Evolutionary conservation across 225 moss, liverwort and hornwort species (phyloP).

Genomic region (Polytrichum commune): DNA sequence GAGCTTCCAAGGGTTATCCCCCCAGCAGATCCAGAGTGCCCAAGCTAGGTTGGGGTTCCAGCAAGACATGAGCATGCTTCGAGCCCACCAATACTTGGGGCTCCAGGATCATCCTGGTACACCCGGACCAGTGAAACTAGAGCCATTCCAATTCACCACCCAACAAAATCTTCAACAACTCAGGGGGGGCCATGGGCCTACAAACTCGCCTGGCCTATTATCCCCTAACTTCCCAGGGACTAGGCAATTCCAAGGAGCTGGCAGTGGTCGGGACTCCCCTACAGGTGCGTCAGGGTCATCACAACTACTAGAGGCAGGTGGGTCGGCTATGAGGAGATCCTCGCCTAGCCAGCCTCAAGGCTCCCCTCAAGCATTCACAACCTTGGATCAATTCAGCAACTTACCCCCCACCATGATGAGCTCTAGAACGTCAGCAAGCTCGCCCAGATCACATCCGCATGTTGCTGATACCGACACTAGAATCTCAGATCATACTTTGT

Average conservation of each 20-base stretch:
- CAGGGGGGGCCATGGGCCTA: background rate
- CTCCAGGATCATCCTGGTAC: slow-evolving; percentile 28
- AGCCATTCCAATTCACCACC: slow-evolving; percentile 41
- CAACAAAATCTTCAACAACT: slow-evolving; percentile 11
- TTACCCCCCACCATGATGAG: slow-evolving; percentile 11
- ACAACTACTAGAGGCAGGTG: slow-evolving; percentile 6
- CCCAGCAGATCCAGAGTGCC: slow-evolving; percentile 2
- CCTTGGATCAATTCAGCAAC: slow-evolving; percentile 16
- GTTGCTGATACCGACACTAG: slow-evolving; percentile 25
- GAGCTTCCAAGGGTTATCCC: slow-evolving; percentile 16
- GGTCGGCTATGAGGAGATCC: slow-evolving; percentile 5
- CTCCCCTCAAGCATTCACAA: slow-evolving; percentile 18
- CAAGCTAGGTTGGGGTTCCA: slow-evolving; percentile 10
- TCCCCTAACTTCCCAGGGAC: slow-evolving; percentile 8
- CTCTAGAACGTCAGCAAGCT: background rate
- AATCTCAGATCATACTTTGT: slow-evolving; percentile 27
- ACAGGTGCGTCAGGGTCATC: background rate
- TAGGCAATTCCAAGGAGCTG: slow-evolving; percentile 14
- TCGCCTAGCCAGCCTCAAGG: background rate
- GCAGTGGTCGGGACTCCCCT: background rate
- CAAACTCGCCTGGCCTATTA: slow-evolving; percentile 11
- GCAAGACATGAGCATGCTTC: slow-evolving; percentile 31
- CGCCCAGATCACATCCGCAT: slow-evolving; percentile 10
- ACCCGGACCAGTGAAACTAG: slow-evolving; percentile 35
- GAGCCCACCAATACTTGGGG: slow-evolving; percentile 43